A percentile compares a stretch with the other conserved stretches of the same genome.
Evolutionary conservation across 2,329 filamentous ascomycete species (phyloP).

Genomic region (Elsinoe batatas): DNA sequence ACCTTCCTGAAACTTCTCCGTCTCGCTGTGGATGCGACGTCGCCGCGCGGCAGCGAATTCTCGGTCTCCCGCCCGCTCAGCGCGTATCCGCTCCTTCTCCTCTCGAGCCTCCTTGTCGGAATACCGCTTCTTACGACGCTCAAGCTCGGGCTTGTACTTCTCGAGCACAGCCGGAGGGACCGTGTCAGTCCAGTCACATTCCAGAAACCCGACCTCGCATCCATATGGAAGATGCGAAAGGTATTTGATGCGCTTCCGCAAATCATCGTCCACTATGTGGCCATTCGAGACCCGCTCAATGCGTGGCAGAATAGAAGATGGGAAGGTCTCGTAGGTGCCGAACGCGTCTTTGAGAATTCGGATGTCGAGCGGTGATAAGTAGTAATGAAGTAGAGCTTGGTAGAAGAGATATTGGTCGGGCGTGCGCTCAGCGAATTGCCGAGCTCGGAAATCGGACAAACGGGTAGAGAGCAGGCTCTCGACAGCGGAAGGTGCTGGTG

Average conservation of each 20-base stretch:
- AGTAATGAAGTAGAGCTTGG: constrained; percentile 75
- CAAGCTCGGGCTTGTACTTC: constrained; percentile 66
- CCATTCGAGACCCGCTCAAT: constrained; percentile 85
- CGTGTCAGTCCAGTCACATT: constrained; percentile 92
- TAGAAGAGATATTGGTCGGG: constrained; percentile 71
- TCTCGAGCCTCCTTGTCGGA: constrained; percentile 75
- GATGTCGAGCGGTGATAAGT: constrained; percentile 83
- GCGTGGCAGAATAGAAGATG: constrained; percentile 73
- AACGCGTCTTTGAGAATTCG: constrained; percentile 85
- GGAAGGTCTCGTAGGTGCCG: constrained; percentile 70
- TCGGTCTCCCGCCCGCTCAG: constrained; percentile 68
- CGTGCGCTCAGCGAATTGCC: constrained; percentile 34
- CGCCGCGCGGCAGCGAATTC: constrained; percentile 59
- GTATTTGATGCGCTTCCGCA: constrained; percentile 78
- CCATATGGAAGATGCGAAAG: constrained; percentile 76
- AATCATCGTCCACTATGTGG: constrained; percentile 73
- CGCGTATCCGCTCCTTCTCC: constrained; percentile 72
- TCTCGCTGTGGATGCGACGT: constrained; percentile 43
- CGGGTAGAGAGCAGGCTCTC: constrained; percentile 31
- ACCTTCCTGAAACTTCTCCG: constrained; percentile 42
- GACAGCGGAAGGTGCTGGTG: constrained; percentile 6
- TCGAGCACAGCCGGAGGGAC: constrained; percentile 66
- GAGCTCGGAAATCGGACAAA: constrained; percentile 36
- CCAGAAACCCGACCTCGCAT: constrained; percentile 83
- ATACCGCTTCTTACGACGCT: constrained; percentile 64